Evolutionary conservation across 805 yeast species (phyloP).

Genomic region (Lipomyces oligophaga): DNA sequence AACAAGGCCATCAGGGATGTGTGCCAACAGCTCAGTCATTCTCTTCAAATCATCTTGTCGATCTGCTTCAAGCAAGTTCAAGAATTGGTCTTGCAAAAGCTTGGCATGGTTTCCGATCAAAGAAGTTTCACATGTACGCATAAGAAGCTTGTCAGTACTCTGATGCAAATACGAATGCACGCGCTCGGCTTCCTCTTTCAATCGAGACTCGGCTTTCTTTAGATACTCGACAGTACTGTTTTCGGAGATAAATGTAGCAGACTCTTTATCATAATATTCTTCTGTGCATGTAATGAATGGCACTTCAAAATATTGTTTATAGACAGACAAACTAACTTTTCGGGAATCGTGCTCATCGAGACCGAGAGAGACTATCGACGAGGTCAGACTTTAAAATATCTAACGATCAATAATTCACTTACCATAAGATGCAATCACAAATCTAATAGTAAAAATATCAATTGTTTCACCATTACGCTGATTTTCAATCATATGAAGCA

Average conservation of each 20-base stretch:
- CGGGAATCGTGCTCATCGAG: slow-evolving; percentile 86
- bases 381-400: not conserved
- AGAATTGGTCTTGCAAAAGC: slow-evolving; percentile 71
- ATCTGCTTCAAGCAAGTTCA: slow-evolving; percentile 66
- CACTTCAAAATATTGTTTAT: slow-evolving; percentile 72
- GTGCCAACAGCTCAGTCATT: slow-evolving; percentile 68
- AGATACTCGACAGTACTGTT: slow-evolving; percentile 89
- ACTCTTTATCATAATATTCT: slow-evolving; percentile 62
- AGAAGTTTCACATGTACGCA: slow-evolving; percentile 69
- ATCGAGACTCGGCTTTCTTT: slow-evolving; percentile 75
- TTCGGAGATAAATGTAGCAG: slow-evolving; percentile 57
- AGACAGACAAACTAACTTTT: slow-evolving; percentile 76
- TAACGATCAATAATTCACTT: not conserved
- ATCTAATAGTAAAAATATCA: slow-evolving; percentile 59
- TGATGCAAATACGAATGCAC: slow-evolving; percentile 79
- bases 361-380: slow-evolving; percentile 62
- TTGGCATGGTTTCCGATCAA: slow-evolving; percentile 76
- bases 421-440: slow-evolving; percentile 72
- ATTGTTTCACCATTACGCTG: slow-evolving; percentile 79
- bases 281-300: slow-evolving; percentile 61
- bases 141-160: slow-evolving; percentile 72
- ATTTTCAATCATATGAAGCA: slow-evolving; percentile 66
- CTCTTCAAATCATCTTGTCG: slow-evolving; percentile 70
- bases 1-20: slow-evolving; percentile 74
- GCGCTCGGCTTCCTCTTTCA: slow-evolving; percentile 76